Percentiles rank a stretch among this genome's conserved stretches.
phyloP scores from a whole-genome alignment of 345 rosid genomes.

The Boechera stricta region DNA sequence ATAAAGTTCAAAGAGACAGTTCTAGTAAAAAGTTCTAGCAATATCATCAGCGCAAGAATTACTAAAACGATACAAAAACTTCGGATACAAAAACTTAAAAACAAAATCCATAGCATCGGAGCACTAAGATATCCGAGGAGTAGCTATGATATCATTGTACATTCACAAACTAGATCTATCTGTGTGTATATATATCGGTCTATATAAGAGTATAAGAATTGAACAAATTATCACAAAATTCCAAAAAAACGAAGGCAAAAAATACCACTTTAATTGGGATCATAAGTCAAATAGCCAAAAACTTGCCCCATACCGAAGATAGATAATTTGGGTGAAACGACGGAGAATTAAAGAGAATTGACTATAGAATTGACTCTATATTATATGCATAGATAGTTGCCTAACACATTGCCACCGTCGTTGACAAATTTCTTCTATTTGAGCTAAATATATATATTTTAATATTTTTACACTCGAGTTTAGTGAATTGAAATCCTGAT shows the following conservation, averaged over 20 bases:
- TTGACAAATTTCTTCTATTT: conserved; percentile 24
- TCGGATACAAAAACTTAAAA: no score
- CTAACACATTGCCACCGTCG: conserved; percentile 40
- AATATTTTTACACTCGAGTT: not conserved
- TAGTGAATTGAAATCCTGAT: not conserved
- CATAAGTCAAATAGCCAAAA: conserved; percentile 23
- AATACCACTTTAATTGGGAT: not conserved
- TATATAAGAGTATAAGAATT: not conserved
- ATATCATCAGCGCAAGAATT: no score
- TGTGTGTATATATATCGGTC: not conserved
- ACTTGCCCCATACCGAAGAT: conserved; percentile 22
- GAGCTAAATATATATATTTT: not conserved
- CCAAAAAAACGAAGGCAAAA: not conserved
- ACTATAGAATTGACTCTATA: not conserved
- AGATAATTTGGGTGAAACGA: conserved; percentile 18
- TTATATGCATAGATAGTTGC: conserved; percentile 17
- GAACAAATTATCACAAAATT: not conserved
- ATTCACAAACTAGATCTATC: not conserved
- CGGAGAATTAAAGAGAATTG: not conserved
- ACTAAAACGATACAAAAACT: no score
- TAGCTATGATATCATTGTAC: no score
- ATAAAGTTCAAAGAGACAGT: no score
- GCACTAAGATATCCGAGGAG: no score
- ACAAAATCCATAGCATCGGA: no score
- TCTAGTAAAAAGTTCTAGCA: no score